These are phyloP conservation scores for Caloboletus inedulis DNA, from an alignment of 1,284 basidiomycete species.

Conservation along the genomic window DNA sequence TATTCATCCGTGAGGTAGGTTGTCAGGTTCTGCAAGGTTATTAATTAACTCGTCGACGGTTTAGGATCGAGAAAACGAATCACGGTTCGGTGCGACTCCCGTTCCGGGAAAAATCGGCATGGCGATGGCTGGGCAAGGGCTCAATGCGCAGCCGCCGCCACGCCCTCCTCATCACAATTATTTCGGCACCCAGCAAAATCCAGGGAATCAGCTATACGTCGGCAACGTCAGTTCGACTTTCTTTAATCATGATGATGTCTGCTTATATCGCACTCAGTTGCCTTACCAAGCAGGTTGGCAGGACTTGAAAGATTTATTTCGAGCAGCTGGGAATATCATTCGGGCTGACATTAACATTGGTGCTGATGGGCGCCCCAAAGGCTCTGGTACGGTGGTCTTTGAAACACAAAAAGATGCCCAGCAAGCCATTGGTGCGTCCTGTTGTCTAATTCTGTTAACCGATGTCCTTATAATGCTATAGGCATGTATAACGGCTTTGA, in stretches of 20 bases:
- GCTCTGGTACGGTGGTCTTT: slow-evolving; percentile 93
- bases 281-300: slow-evolving; percentile 98
- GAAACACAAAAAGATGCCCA: slow-evolving; percentile 88
- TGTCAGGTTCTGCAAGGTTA: neutral
- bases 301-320: slow-evolving; percentile 96
- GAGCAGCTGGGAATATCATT: slow-evolving; percentile 89
- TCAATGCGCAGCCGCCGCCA: slow-evolving; percentile 69
- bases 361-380: slow-evolving; percentile 89
- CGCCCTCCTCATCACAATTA: slow-evolving; percentile 72
- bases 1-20: slow-evolving; percentile 92
- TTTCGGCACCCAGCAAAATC: slow-evolving; percentile 59
- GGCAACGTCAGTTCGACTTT: slow-evolving; percentile 66
- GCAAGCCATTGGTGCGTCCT: slow-evolving; percentile 80
- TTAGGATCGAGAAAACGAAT: slow-evolving; percentile 94
- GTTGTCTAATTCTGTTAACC: neutral
- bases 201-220: slow-evolving; percentile 88
- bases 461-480: slow-evolving; percentile 31
- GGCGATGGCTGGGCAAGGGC: slow-evolving; percentile 81
- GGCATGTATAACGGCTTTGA: slow-evolving; percentile 94
- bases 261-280: slow-evolving; percentile 48
- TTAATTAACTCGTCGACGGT: slow-evolving; percentile 1
- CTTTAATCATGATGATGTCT: slow-evolving; percentile 1
- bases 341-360: slow-evolving; percentile 93
- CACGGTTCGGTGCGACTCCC: slow-evolving; percentile 90
- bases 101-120: slow-evolving; percentile 91